These are phyloP conservation scores for Oenanthe javanica DNA, from an alignment of 140 eudicot genomes.

Conservation along the genomic window DNA sequence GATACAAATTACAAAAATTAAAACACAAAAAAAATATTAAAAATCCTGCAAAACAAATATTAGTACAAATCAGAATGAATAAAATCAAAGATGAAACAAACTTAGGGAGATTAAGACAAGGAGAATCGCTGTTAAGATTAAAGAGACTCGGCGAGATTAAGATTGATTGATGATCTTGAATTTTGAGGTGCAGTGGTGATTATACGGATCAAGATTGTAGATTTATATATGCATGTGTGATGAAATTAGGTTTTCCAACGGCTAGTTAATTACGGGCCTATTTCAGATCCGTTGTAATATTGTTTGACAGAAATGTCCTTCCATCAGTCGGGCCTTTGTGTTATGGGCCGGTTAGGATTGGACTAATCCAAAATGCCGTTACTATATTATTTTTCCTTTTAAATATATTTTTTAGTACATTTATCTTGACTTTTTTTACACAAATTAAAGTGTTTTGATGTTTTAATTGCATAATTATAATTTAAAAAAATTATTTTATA, in stretches of 20 bases:
- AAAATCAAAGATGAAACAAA: not conserved
- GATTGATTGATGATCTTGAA: not conserved
- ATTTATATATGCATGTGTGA: not conserved
- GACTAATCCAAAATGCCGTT: too few relatives aligned
- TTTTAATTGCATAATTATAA: too few relatives aligned
- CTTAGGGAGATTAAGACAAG: not conserved
- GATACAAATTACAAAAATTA: not conserved
- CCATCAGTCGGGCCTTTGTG: not conserved
- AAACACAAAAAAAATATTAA: not conserved
- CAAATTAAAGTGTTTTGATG: too few relatives aligned
- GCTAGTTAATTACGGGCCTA: not conserved
- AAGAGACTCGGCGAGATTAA: not conserved
- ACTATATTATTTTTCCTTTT: too few relatives aligned
- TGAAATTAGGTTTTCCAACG: slow-evolving; percentile 3
- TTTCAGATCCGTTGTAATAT: not conserved
- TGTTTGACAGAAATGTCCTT: not conserved
- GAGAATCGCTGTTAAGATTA: not conserved
- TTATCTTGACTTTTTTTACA: too few relatives aligned
- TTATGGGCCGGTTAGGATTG: not conserved
- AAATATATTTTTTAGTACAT: too few relatives aligned
- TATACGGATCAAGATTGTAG: not conserved
- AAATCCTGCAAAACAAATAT: slow-evolving; percentile 39
- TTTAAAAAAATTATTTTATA: too few relatives aligned
- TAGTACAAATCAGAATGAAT: not conserved
- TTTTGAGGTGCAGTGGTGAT: not conserved